These are phyloP conservation scores for Fusarium nygamai DNA, from an alignment of 2,329 filamentous ascomycete species.

Conservation along the genomic window DNA sequence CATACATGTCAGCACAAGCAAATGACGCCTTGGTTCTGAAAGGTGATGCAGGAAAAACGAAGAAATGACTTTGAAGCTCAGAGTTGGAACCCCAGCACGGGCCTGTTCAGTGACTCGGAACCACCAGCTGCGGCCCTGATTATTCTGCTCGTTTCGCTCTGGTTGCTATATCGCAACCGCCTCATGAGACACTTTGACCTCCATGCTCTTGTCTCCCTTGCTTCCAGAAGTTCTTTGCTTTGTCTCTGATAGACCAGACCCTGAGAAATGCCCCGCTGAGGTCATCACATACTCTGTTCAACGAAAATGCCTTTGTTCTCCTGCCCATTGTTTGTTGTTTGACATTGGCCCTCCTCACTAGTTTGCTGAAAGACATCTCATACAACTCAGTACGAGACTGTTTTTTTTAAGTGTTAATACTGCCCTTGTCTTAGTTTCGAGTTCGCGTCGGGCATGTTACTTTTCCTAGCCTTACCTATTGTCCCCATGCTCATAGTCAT, in stretches of 20 bases:
- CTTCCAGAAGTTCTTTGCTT: constrained; percentile 1
- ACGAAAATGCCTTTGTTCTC: constrained; percentile 1
- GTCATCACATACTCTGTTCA: neutral
- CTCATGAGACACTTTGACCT: constrained; percentile 17
- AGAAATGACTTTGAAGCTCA: constrained; percentile 1
- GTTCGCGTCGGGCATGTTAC: constrained; percentile 14
- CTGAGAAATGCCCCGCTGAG: constrained; percentile 1
- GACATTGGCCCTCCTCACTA: neutral
- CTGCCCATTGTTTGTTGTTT: constrained; percentile 7
- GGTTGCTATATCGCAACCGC: constrained; percentile 6
- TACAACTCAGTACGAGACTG: constrained; percentile 12
- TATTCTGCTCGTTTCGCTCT: neutral
- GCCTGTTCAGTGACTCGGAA: neutral
- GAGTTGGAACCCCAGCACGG: constrained; percentile 1
- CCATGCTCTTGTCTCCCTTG: constrained; percentile 16
- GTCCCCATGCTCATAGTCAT: constrained; percentile 15
- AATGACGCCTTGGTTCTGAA: constrained; percentile 11
- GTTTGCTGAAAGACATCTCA: constrained; percentile 4
- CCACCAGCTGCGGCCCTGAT: neutral
- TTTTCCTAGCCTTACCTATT: constrained; percentile 3
- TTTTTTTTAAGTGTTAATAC: neutral
- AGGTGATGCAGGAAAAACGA: neutral
- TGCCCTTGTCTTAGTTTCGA: constrained; percentile 27
- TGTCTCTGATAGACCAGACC: constrained; percentile 8
- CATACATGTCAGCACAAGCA: constrained; percentile 19